phyloP scores from a whole-genome alignment of 2,329 filamentous ascomycete genomes.

The Fusarium poae region DNA sequence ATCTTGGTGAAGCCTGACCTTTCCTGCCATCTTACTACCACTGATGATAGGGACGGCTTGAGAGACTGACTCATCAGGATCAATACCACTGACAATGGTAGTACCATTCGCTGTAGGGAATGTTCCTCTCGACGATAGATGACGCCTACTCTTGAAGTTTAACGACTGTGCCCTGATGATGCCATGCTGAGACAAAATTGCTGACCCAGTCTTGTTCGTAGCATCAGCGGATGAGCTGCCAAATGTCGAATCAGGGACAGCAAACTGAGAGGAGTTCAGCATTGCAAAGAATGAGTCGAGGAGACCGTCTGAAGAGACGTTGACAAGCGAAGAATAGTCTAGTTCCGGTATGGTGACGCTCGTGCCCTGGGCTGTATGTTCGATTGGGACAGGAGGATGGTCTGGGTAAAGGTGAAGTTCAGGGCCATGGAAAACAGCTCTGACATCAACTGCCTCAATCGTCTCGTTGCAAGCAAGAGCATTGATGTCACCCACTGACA shows the following conservation, averaged over 20 bases:
- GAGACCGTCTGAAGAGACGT: constrained; percentile 45
- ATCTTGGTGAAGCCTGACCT: constrained; percentile 49
- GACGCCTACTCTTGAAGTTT: constrained; percentile 49
- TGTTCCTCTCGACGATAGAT: constrained; percentile 31
- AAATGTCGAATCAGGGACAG: constrained; percentile 48
- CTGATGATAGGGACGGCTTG: constrained; percentile 45
- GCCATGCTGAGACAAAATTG: constrained; percentile 54
- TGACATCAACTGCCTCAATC: constrained; percentile 48
- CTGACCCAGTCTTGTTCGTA: constrained; percentile 46
- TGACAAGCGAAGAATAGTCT: constrained; percentile 50
- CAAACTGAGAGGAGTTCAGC: constrained; percentile 53
- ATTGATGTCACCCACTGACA: constrained; percentile 50
- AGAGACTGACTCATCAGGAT: constrained; percentile 42
- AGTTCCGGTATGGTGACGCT: constrained; percentile 46
- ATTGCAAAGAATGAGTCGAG: constrained; percentile 55
- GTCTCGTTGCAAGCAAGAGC: constrained; percentile 57
- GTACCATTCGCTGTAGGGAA: constrained; percentile 39
- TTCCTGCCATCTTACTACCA: constrained; percentile 28
- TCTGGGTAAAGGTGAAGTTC: constrained; percentile 48
- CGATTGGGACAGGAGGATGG: constrained; percentile 48
- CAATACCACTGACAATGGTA: constrained; percentile 43
- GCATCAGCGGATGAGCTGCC: constrained; percentile 29
- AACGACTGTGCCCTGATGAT: constrained; percentile 55
- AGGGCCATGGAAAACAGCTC: constrained; percentile 44
- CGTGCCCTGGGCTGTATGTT: constrained; percentile 40